These are phyloP conservation scores for Sclerotinia sclerotiorum DNA, from an alignment of 2,329 filamentous ascomycete genomes.

Conservation along the genomic window DNA sequence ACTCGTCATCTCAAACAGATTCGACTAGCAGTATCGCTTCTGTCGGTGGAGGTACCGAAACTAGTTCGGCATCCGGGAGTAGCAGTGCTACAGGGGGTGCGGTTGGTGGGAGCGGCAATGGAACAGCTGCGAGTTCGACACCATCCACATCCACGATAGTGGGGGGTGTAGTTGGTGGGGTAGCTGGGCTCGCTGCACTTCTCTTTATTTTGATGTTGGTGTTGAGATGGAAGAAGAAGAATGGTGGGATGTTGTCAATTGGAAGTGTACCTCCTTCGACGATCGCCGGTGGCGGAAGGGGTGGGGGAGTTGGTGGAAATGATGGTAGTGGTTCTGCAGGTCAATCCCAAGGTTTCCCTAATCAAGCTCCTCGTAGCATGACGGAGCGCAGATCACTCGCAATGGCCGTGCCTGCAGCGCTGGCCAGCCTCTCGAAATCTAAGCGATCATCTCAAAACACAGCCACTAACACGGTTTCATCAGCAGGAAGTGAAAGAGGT, in stretches of 20 bases:
- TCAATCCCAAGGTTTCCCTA: slow-evolving; percentile 33
- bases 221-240: slow-evolving; percentile 56
- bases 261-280: slow-evolving; percentile 38
- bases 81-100: slow-evolving; percentile 29
- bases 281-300: slow-evolving; percentile 42
- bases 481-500: slow-evolving; percentile 52
- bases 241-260: slow-evolving; percentile 45
- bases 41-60: slow-evolving; percentile 24
- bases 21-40: slow-evolving; percentile 22
- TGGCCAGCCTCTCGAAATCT: slow-evolving; percentile 48
- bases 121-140: slow-evolving; percentile 25
- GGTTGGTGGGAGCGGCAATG: slow-evolving; percentile 27
- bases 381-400: slow-evolving; percentile 47
- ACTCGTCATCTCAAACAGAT: slow-evolving; percentile 16
- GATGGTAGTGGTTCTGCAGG: slow-evolving; percentile 32
- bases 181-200: slow-evolving; percentile 59
- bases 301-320: slow-evolving; percentile 42
- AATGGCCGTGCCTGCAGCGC: slow-evolving; percentile 50
- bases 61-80: slow-evolving; percentile 19
- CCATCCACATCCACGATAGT: slow-evolving; percentile 36
- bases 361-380: slow-evolving; percentile 44
- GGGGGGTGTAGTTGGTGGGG: slow-evolving; percentile 38
- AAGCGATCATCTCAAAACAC: slow-evolving; percentile 37
- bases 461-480: slow-evolving; percentile 37
- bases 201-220: slow-evolving; percentile 53